phyloP scores from a whole-genome alignment of 441 rosid species.

The Gossypium schwendimanii region DNA sequence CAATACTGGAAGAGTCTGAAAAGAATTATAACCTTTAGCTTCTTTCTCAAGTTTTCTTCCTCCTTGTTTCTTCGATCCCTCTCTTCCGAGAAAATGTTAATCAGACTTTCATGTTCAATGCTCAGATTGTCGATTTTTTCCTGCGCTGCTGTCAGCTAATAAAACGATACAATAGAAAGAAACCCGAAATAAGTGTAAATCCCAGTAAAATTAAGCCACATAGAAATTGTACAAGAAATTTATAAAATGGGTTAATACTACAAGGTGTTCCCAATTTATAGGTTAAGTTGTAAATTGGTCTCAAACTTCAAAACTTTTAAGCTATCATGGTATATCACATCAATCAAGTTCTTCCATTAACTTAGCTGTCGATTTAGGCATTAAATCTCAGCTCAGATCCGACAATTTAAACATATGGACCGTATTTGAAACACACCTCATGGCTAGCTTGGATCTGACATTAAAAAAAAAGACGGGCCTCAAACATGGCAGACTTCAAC shows the following conservation, averaged over 20 bases:
- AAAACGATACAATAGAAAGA: background rate
- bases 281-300: background rate
- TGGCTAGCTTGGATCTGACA: background rate
- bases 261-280: too few relatives aligned
- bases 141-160: slow-evolving; percentile 42
- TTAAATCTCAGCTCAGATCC: background rate
- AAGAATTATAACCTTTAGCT: slow-evolving; percentile 39
- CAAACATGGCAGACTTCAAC: background rate
- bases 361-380: background rate
- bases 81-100: slow-evolving; percentile 64
- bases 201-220: background rate
- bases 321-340: background rate
- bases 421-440: background rate
- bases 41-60: slow-evolving; percentile 54
- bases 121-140: slow-evolving; percentile 42
- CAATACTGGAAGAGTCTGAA: background rate
- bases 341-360: background rate
- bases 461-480: too few relatives aligned
- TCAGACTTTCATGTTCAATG: slow-evolving; percentile 61
- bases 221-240: background rate
- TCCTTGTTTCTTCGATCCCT: slow-evolving; percentile 59
- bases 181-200: background rate
- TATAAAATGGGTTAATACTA: background rate
- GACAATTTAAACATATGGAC: background rate
- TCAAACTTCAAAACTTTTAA: background rate